Base-by-base conservation (phyloP, 306 rosid genomes). In the Parietaria judaica region DNA sequence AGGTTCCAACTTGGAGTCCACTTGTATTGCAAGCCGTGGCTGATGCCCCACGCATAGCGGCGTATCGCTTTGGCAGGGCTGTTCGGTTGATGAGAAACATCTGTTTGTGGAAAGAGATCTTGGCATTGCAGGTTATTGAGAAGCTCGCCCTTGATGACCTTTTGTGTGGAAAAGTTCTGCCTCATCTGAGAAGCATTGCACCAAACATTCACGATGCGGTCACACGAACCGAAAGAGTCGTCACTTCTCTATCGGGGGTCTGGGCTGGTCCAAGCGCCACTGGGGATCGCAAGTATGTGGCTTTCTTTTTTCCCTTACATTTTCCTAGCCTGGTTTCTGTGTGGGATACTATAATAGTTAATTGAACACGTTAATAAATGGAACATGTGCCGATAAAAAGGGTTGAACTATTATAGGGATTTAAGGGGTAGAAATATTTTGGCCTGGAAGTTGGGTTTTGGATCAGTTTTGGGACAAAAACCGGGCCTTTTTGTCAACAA, bases 1-100 rank as follows among this genome's bases (percentile, higher is more conserved):
- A 92, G 98, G 90, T 92, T 61, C 98, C 98, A 14, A 80, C 95
- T 15, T 92, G 98, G 98, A 86, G 87, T 57, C 87, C 86, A 1
- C 76, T 51, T 54, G 80, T 88, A 60, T 71, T 86, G 65, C 78
- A 81, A 61, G 88, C 90, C 56, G 96, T 92, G 76, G 96, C 98
- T 49, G 83, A 80, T 71, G 96, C 95, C 43, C 95, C 95, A 64
- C 80, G 89, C 61, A 67, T 92, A 44, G 95, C 98, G 61, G 94
- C 98, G 56, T 88, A 88, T 82, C 86, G 82, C 55, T 88, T 85
- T 72, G 96, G 98, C 9, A 76, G 79, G 78, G 84, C 96, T 36
- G 92, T 92, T 67, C 88, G 98, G 51, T 74, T 92, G 74, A 64
- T 92, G 84, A 86, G 81, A 79, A 92, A 86, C 74, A 86, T 88